Evolutionary conservation across 768 basidiomycete species (phyloP).

Genomic region (Cubamyces sp.): DNA sequence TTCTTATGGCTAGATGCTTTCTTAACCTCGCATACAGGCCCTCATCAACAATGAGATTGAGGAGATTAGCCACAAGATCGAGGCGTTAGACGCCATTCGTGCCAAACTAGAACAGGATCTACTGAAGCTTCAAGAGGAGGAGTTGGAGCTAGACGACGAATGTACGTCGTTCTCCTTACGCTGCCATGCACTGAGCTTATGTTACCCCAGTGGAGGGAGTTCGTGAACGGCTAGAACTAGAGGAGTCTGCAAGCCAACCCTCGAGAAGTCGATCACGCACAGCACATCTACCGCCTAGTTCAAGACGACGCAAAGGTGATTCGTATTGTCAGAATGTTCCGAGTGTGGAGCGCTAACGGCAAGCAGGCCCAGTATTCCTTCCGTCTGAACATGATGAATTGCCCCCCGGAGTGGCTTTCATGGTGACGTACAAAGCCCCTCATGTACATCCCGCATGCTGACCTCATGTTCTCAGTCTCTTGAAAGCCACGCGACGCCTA

Average conservation of each 20-base stretch:
- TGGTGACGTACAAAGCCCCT: conserved; percentile 56
- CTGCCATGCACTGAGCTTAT: conserved; percentile 7
- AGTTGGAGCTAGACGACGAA: conserved; percentile 96
- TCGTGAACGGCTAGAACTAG: conserved; percentile 78
- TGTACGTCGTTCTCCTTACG: conserved; percentile 50
- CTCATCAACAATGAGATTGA: conserved; percentile 85
- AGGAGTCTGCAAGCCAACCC: conserved; percentile 48
- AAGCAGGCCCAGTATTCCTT: conserved; percentile 86
- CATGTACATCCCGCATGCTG: conserved; percentile 11
- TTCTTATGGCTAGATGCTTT: conserved; percentile 15
- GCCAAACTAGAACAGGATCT: conserved; percentile 81
- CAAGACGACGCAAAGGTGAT: conserved; percentile 70
- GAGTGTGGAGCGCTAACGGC: background rate
- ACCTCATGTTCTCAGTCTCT: conserved; percentile 64
- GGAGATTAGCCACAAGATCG: conserved; percentile 91
- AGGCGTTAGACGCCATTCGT: conserved; percentile 79
- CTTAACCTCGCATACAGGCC: conserved; percentile 51
- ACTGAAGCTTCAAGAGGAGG: conserved; percentile 89
- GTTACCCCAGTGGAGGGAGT: conserved; percentile 77
- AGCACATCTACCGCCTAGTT: conserved; percentile 56
- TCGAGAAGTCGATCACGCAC: conserved; percentile 35
- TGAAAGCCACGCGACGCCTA: conserved; percentile 75
- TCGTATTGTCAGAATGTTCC: background rate
- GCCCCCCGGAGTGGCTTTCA: conserved; percentile 93
- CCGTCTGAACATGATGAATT: conserved; percentile 97